Evolutionary conservation across 768 basidiomycete species (phyloP), one percentile per base, ranked within the genome.

Genomic region (Exidia glandulosa): DNA sequence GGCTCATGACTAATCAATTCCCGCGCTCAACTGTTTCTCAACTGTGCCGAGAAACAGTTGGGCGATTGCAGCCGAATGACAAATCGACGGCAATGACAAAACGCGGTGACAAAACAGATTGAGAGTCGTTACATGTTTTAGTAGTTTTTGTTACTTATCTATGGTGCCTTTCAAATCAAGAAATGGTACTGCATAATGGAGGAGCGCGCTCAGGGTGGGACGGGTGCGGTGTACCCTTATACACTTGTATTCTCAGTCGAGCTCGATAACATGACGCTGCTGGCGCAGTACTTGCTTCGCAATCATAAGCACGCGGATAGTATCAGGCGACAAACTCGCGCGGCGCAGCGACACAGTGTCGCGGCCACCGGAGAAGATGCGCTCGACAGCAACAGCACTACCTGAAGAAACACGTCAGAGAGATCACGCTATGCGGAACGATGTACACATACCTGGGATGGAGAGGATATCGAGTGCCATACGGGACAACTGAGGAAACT

Each of bases 381-480:
- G 60, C 30, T 60, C 34, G 7, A 60, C 56, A 12, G 60, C 60
- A 12, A 60, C 60, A 16, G 56, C 60, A 19, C 55, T 57, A 2
- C 45, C 60, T 57, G 29, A 27, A 31, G 25, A 3, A 50, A 52
- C 7, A 7, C 14, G 41, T n/a, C n/a, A n/a, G n/a, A n/a, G n/a
- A 45, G 16, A 36, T 19, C 7, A n/a, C 41, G 14, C 14, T 45
- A 4, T 45, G 4, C 41, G n/a, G n/a, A 45, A 45, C 14, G 16
- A 45, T 6, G 3, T 45, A 45, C 14, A 37, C 45, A 7, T 55
- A 64, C 62, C 58, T 47, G 64, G 64, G 30, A 66, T 61, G 16
- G 54, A 16, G 2, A 61, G 60, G 56, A 69, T 71, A 58, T 70
- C 65, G 0, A 66, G 48, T 0, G 67, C 70, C 71, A 72, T 71